These are phyloP conservation scores for Cadophora gregata DNA, from an alignment of 2,329 filamentous ascomycete genomes.

Conservation along the genomic window DNA sequence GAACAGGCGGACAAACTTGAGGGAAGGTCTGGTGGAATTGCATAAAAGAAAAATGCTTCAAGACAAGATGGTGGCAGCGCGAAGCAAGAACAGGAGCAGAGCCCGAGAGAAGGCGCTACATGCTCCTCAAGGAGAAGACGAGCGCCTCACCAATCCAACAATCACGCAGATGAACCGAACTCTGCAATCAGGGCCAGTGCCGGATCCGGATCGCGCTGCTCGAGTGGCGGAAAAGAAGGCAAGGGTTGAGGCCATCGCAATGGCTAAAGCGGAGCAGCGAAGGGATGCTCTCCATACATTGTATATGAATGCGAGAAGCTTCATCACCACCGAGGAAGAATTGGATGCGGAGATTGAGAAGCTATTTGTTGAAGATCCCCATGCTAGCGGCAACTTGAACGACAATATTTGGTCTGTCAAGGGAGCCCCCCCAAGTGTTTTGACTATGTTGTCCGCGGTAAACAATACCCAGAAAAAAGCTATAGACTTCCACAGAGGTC, in stretches of 20 bases:
- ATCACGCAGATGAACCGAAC: conserved; percentile 59
- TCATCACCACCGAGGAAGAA: conserved; percentile 84
- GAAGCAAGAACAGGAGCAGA: conserved; percentile 55
- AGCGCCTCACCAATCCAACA: conserved; percentile 74
- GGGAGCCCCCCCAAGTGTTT: conserved; percentile 51
- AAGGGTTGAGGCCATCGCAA: conserved; percentile 51
- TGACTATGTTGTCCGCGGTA: conserved; percentile 51
- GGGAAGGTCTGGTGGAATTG: conserved; percentile 72
- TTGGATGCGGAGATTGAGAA: conserved; percentile 75
- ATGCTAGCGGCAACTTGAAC: conserved; percentile 12
- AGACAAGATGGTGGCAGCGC: conserved; percentile 46
- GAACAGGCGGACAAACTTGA: conserved; percentile 72
- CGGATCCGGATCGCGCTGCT: conserved; percentile 67
- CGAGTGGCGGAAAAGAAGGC: conserved; percentile 55
- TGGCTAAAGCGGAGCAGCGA: conserved; percentile 62
- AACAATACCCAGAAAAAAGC: conserved; percentile 44
- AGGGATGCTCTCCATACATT: conserved; percentile 80
- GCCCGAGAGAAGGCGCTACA: conserved; percentile 56
- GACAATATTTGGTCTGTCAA: conserved; percentile 43
- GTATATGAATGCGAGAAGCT: conserved; percentile 85
- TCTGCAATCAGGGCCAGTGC: conserved; percentile 56
- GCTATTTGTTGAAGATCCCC: conserved; percentile 67
- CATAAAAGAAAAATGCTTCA: conserved; percentile 65
- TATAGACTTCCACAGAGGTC: conserved; percentile 41
- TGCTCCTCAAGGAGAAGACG: conserved; percentile 76